A percentile compares a stretch with the other conserved stretches of the same genome.
Conservation (phyloP, 768 basidiomycete species). For the Neoboletus magnificus region DNA sequence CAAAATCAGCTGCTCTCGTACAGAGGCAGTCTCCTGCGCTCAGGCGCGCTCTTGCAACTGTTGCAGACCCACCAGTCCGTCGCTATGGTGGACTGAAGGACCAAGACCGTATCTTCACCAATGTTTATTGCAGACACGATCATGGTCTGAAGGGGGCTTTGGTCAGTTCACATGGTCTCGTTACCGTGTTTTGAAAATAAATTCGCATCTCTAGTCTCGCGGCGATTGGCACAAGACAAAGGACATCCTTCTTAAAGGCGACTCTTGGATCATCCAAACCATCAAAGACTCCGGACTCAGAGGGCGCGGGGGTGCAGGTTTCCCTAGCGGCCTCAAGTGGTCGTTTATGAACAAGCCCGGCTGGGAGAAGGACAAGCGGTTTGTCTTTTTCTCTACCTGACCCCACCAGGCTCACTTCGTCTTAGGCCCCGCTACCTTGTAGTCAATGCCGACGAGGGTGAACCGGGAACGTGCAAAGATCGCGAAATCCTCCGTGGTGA, state of each 20-base stretch:
- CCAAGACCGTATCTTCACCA: constrained; percentile 93
- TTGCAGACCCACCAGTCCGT: constrained; percentile 81
- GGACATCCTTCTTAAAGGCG: constrained; percentile 92
- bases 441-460: constrained; percentile 97
- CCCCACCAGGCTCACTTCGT: not conserved
- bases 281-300: constrained; percentile 96
- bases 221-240: constrained; percentile 99
- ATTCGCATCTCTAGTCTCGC: constrained; percentile 52
- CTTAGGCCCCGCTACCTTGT: constrained; percentile 90
- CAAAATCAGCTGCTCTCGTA: constrained; percentile 25
- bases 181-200: not conserved
- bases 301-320: constrained; percentile 95
- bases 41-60: constrained; percentile 56
- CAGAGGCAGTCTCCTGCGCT: constrained; percentile 18
- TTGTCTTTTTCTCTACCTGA: constrained; percentile 8
- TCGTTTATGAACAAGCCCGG: constrained; percentile 99
- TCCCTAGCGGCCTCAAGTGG: constrained; percentile 96
- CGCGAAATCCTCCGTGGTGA: constrained; percentile 97
- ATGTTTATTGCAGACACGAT: constrained; percentile 84
- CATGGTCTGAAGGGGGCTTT: constrained; percentile 90
- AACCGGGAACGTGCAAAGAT: constrained; percentile 99
- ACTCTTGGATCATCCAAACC: constrained; percentile 94
- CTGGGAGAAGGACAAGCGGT: constrained; percentile 93
- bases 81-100: constrained; percentile 93
- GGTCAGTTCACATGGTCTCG: constrained; percentile 39